These are phyloP conservation scores for Elaphomyces granulatus DNA, from an alignment of 495 filamentous ascomycete species.

Conservation along the genomic window DNA sequence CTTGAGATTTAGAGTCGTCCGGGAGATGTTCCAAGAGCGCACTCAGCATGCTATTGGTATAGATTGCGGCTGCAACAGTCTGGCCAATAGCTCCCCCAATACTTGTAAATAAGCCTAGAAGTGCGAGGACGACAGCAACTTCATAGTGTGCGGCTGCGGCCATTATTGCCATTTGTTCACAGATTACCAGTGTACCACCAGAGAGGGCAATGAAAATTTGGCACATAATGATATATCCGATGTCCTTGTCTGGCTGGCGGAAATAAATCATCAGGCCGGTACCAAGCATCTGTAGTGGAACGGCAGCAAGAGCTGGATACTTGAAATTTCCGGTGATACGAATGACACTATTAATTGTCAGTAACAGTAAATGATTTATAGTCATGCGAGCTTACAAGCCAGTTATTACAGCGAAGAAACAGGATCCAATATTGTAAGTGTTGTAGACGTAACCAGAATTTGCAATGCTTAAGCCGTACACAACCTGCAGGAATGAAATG, in stretches of 20 bases:
- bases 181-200: slow-evolving; percentile 44
- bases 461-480: slow-evolving; percentile 39
- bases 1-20: slow-evolving; percentile 17
- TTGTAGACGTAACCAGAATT: slow-evolving; percentile 41
- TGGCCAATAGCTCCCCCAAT: slow-evolving; percentile 53
- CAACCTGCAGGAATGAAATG: slow-evolving; percentile 58
- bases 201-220: slow-evolving; percentile 58
- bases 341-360: slow-evolving; percentile 40
- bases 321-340: slow-evolving; percentile 41
- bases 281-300: slow-evolving; percentile 45
- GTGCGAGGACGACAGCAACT: slow-evolving; percentile 49
- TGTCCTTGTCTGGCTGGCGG: slow-evolving; percentile 39
- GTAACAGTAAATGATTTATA: slow-evolving; percentile 7
- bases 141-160: slow-evolving; percentile 49
- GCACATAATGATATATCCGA: slow-evolving; percentile 58
- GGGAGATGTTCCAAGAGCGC: slow-evolving; percentile 44
- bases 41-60: slow-evolving; percentile 43
- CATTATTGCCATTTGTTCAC: slow-evolving; percentile 53
- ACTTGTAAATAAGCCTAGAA: slow-evolving; percentile 44
- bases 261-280: slow-evolving; percentile 50
- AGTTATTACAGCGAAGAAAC: slow-evolving; percentile 13
- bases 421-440: slow-evolving; percentile 35
- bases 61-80: slow-evolving; percentile 50
- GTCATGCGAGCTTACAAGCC: slow-evolving; percentile 2
- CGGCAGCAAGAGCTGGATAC: slow-evolving; percentile 36